A percentile compares a stretch with the other conserved stretches of the same genome.
Conservation (phyloP, 2,329 filamentous ascomycete species). For the Fusarium sp. region DNA sequence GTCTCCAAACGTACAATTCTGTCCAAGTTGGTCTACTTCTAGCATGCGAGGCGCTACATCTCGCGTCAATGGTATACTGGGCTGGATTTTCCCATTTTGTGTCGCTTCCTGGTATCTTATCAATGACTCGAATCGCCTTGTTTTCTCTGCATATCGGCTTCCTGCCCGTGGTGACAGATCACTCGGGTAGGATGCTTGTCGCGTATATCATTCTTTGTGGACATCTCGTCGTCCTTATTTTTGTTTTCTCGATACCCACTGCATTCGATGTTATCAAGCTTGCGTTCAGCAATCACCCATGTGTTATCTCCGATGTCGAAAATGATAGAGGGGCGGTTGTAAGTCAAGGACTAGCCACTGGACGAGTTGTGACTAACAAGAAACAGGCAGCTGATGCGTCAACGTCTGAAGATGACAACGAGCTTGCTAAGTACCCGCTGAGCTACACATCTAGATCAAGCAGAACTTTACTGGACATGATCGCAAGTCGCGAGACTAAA, state of each 20-base stretch:
- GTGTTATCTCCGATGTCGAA: neutral
- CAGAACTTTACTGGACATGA: neutral
- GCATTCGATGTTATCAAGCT: neutral
- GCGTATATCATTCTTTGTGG: constrained; percentile 18
- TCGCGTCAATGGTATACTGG: constrained; percentile 4
- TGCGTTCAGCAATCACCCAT: neutral
- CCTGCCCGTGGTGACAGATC: neutral
- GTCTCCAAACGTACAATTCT: constrained; percentile 14
- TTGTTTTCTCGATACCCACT: constrained; percentile 5
- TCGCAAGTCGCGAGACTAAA: neutral
- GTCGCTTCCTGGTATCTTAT: neutral
- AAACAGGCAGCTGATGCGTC: neutral
- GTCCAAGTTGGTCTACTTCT: constrained; percentile 21
- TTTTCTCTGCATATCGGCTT: constrained; percentile 14
- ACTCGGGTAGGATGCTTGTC: constrained; percentile 9
- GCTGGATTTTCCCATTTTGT: neutral
- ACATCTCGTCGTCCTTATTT: neutral
- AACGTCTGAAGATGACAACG: rapidly evolving
- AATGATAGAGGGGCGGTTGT: neutral
- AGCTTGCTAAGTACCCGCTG: rapidly evolving
- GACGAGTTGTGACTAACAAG: neutral
- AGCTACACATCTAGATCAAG: rapidly evolving
- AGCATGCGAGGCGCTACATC: constrained; percentile 17
- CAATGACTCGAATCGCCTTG: constrained; percentile 1
- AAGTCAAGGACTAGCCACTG: neutral